Conservation (phyloP, 768 basidiomycete species). For the Mrakia gelida region DNA sequence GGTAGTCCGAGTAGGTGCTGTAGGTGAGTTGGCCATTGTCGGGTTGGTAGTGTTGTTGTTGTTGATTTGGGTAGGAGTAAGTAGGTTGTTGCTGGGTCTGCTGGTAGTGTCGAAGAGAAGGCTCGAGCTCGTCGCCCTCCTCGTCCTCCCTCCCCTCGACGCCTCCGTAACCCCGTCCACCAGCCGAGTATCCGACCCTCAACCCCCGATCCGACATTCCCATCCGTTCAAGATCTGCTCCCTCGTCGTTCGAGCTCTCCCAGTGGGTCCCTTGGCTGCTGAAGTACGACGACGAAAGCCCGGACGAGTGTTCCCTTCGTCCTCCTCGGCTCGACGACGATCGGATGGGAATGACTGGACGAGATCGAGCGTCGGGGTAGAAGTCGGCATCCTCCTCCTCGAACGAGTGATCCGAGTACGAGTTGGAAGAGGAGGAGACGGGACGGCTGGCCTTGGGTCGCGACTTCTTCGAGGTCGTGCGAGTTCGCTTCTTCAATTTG, state of each 20-base stretch:
- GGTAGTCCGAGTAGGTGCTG: constrained; percentile 21
- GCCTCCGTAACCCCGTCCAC: background rate
- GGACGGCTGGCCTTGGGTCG: background rate
- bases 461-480: background rate
- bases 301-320: background rate
- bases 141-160: background rate
- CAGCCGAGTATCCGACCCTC: background rate
- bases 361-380: background rate
- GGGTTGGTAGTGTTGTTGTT: constrained; percentile 2
- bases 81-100: background rate
- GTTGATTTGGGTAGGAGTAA: background rate
- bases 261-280: background rate
- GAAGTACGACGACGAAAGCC: constrained; percentile 3
- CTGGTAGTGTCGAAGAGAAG: background rate
- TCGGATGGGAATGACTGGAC: background rate
- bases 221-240: background rate
- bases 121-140: background rate
- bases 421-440: background rate
- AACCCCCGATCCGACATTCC: constrained; percentile 1
- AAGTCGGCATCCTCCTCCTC: background rate
- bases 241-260: constrained; percentile 6
- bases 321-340: background rate
- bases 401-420: background rate
- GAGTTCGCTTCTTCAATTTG: background rate
- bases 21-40: constrained; percentile 3